Base-by-base conservation (phyloP, 1,284 basidiomycete species). In the Cryptococcus deneoformans region DNA sequence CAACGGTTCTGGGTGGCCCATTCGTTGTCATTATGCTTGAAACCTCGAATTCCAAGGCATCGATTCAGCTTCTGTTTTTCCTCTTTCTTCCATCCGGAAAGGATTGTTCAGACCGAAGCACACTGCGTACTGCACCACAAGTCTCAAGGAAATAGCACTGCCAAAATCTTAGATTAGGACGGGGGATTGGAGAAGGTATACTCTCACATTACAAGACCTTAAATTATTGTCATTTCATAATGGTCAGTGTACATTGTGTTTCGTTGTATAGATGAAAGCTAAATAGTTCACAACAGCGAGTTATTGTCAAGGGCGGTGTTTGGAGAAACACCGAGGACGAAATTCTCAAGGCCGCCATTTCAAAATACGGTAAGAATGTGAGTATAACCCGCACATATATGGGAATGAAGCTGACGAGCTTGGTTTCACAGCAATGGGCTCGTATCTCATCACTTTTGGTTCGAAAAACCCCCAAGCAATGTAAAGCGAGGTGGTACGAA, bases 391-490 rank as follows among this genome's bases (percentile, higher is more conserved):
- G 29, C 29, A 29, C 29, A 29, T 29, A 6, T 24, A 38, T 14
- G 11, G 29, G 29, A 29, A 29, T 5, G 29, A 29, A 8, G 36
- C 38, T 54, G 52, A 49, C 24, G 12, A 34, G 34, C 24, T 16
- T 3, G 12, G 43, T 42, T 43, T 10, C 14, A 52, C 56, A 78
- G 77, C 78, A 79, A 76, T 79, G 20, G 94, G 95, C 96, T 29
- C 92, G 95, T 71, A 99, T 99, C 75, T 97, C 93, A 7, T 99
- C 95, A 43, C 82, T 99, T 35, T 85, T 99, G 52, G 96, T 99
- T 45, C 86, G 96, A 20, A 66, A 99, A 99, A 99, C 96, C 94
- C 94, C 96, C 10, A 99, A 99, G 77, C 96, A 99, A 80, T 99
- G 96, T 82, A 99, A 99, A 79, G 96, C 95, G 3, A 73, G 82